These are phyloP conservation scores for Geosmithia putterillii DNA, from an alignment of 2,329 filamentous ascomycete genomes.

Conservation along the genomic window DNA sequence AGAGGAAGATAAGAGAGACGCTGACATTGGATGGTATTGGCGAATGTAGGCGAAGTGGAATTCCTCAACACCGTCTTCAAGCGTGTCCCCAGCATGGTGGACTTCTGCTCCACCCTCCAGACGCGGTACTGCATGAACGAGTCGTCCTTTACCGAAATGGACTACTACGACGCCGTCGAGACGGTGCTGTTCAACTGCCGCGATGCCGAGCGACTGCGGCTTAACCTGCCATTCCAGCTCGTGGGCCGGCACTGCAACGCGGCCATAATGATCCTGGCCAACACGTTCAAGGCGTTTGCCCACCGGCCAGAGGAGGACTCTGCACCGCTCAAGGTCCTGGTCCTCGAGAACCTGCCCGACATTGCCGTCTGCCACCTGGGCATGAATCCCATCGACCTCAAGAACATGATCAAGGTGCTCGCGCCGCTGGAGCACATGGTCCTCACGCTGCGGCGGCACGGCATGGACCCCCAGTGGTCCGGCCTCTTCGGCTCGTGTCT, in stretches of 20 bases:
- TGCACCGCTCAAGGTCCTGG: slow-evolving; percentile 27
- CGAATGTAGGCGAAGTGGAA: slow-evolving; percentile 36
- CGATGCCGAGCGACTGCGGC: slow-evolving; percentile 29
- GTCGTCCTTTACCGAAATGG: slow-evolving; percentile 33
- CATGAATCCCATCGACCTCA: slow-evolving; percentile 37
- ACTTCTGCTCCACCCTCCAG: slow-evolving; percentile 29
- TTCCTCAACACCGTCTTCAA: slow-evolving; percentile 33
- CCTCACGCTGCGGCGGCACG: slow-evolving; percentile 32
- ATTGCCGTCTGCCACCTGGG: slow-evolving; percentile 33
- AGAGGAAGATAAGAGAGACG: not conserved
- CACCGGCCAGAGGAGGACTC: slow-evolving; percentile 30
- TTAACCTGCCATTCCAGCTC: slow-evolving; percentile 39
- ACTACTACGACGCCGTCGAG: slow-evolving; percentile 29
- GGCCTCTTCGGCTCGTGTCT: slow-evolving; percentile 29
- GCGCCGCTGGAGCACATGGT: slow-evolving; percentile 29
- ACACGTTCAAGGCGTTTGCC: slow-evolving; percentile 35
- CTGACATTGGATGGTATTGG: slow-evolving; percentile 19
- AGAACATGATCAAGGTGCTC: slow-evolving; percentile 32
- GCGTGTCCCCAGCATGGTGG: slow-evolving; percentile 29
- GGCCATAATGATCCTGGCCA: slow-evolving; percentile 38
- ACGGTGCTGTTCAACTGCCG: slow-evolving; percentile 31
- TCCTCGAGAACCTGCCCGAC: slow-evolving; percentile 38
- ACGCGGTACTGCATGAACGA: slow-evolving; percentile 35
- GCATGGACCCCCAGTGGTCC: slow-evolving; percentile 19
- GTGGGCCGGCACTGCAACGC: slow-evolving; percentile 30